Base-by-base conservation (phyloP, 2,329 filamentous ascomycete species). In the Fusarium tanahbumbuense region DNA sequence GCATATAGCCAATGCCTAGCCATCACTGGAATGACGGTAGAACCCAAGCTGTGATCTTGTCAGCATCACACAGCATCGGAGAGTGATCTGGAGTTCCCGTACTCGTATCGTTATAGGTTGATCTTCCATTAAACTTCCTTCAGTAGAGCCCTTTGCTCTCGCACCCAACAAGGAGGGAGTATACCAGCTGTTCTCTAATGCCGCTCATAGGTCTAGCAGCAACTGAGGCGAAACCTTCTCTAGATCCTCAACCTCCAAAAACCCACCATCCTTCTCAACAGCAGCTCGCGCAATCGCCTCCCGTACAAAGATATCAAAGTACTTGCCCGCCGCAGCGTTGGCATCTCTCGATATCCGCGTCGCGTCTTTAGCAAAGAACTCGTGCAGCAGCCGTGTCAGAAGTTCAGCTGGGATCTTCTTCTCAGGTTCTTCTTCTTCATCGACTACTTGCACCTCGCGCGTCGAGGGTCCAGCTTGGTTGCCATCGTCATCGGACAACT, bases 241-340 rank as follows among this genome's bases (percentile, higher is more conserved):
- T 64, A 98, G 78, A 82, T 98, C 94, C 77, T 97, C 93, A 47
- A 97, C 91, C 87, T 96, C 93, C 37, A 95, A 78, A 76, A 94
- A 94, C 6, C 88, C 89, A 62, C 88, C 85, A 32, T 84, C 83
- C 76, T 91, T 90, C 83, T 93, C 92, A 62, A 89, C 89, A 12
- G 90, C 88, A 41, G 93, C 90, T 76, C 95, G 83, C 18, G 93
- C 93, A 77, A 98, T 89, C 2, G 93, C 93, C 82, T 98, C 95
- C 67, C 92, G 87, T 56, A 97, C 92, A 81, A 98, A 98, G 0
- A 95, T 88, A 79, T 98, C 93, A 80, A 98, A 87, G 78, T 98
- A 98, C 81, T 91, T 93, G 16, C 89, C 91, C 62, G 94, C 87
- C 2, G 94, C 88, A 9, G 83, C 86, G 77, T 94, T 93, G 6